Conservation (phyloP, 2,329 filamentous ascomycete species). For the Ascochyta pisi region DNA sequence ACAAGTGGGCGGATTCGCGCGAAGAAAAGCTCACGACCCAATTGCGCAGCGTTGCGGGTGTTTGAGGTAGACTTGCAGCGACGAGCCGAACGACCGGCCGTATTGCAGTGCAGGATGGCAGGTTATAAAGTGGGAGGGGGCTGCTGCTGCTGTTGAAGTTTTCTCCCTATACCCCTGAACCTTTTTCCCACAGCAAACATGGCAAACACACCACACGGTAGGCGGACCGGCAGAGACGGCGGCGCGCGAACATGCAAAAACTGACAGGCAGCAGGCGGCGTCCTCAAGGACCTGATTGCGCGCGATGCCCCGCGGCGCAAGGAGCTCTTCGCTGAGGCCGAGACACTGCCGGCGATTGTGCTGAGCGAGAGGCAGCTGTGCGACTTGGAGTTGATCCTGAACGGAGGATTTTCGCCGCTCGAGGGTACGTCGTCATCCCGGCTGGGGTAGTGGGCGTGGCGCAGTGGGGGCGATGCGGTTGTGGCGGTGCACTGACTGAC, state of each 20-base stretch:
- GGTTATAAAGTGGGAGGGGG: constrained; percentile 10
- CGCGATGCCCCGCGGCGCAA: constrained; percentile 85
- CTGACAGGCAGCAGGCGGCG: constrained; percentile 59
- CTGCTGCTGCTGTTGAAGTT: constrained; percentile 13
- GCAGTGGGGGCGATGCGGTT: background rate
- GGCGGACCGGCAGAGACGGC: background rate
- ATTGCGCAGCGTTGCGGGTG: constrained; percentile 6
- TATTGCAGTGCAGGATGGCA: constrained; percentile 3
- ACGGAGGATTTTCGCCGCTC: constrained; percentile 95
- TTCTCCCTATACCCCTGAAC: constrained; percentile 11
- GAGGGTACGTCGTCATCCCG: constrained; percentile 72
- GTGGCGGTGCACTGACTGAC: constrained; percentile 1
- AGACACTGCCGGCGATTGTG: constrained; percentile 81
- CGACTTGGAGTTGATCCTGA: constrained; percentile 96
- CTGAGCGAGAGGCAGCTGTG: constrained; percentile 95
- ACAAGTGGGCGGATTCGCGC: constrained; percentile 15
- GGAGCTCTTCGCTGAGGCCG: constrained; percentile 82
- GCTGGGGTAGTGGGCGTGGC: background rate
- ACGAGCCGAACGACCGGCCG: constrained; percentile 20
- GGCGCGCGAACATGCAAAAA: background rate
- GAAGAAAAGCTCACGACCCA: constrained; percentile 9
- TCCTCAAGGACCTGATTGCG: constrained; percentile 97
- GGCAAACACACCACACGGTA: constrained; percentile 60
- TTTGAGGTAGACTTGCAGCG: constrained; percentile 8
- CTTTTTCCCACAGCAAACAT: constrained; percentile 38